Conservation (phyloP, 345 rosid genomes). For the Bruguiera parviflora region DNA sequence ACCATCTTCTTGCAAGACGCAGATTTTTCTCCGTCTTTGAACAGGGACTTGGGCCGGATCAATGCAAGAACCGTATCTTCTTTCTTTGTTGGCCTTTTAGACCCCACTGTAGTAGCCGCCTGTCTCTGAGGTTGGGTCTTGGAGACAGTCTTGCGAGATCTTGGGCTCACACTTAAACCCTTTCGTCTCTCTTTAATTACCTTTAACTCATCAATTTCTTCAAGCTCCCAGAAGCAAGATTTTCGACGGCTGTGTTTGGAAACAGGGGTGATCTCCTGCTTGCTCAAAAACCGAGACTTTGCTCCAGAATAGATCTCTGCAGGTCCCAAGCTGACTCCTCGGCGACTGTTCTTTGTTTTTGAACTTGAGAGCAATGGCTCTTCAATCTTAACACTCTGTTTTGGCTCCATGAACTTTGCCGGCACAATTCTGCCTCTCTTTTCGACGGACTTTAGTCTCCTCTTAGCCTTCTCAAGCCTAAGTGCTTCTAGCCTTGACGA, state of each 20-base stretch:
- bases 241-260: conserved; percentile 69
- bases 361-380: conserved; percentile 40
- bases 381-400: conserved; percentile 40
- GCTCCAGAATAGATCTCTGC: conserved; percentile 57
- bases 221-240: conserved; percentile 86
- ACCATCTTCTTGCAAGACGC: conserved; percentile 44
- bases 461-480: conserved; percentile 62
- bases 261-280: conserved; percentile 47
- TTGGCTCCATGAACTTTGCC: conserved; percentile 79
- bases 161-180: conserved; percentile 76
- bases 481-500: conserved; percentile 69
- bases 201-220: conserved; percentile 68
- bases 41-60: conserved; percentile 79
- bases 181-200: conserved; percentile 60
- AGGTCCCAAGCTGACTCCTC: conserved; percentile 89
- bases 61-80: conserved; percentile 49
- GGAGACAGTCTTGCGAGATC: conserved; percentile 49
- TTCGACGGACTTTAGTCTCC: conserved; percentile 38
- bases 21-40: conserved; percentile 74
- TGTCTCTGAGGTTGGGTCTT: conserved; percentile 50
- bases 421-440: conserved; percentile 58
- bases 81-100: conserved; percentile 62
- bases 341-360: conserved; percentile 43
- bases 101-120: conserved; percentile 63
- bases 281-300: conserved; percentile 38